Conservation (phyloP, 2,329 filamentous ascomycete genomes). For the Bertia moriformis region DNA sequence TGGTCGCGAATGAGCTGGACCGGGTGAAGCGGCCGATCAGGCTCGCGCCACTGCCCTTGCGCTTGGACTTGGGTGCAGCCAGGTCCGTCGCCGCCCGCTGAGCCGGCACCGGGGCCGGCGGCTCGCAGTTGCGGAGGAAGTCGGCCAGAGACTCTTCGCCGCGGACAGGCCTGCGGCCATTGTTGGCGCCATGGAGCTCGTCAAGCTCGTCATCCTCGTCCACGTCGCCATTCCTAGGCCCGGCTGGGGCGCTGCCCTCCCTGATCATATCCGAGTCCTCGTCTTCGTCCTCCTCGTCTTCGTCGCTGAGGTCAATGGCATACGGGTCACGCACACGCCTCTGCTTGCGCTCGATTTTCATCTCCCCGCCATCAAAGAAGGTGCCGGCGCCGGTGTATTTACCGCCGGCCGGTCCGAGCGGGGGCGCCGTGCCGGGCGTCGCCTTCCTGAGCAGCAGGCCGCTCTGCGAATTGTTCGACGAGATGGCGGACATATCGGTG, state of each 20-base stretch:
- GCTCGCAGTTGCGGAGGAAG: conserved; percentile 56
- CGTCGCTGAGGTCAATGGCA: conserved; percentile 57
- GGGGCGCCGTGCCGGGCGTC: conserved; percentile 10
- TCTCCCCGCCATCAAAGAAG: conserved; percentile 31
- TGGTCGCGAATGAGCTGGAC: conserved; percentile 8
- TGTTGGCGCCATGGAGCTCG: conserved; percentile 7
- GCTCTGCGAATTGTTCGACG: conserved; percentile 60
- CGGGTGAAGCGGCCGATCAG: conserved; percentile 43
- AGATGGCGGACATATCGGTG: conserved; percentile 41
- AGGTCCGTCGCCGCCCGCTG: too few relatives aligned
- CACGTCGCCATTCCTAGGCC: too few relatives aligned
- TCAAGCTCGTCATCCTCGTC: conserved; percentile 2
- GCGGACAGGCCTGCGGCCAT: conserved; percentile 15
- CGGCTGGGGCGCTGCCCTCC: too few relatives aligned
- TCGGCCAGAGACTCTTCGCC: conserved; percentile 59
- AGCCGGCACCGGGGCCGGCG: conserved; percentile 34
- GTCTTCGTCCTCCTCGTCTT: conserved; percentile 14
- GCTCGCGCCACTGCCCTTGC: conserved; percentile 48
- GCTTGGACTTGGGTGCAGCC: conserved; percentile 31
- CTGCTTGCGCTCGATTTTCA: conserved; percentile 63
- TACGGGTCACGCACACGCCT: conserved; percentile 77
- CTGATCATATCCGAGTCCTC: background rate
- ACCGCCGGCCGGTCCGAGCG: conserved; percentile 5
- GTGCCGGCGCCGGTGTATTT: too few relatives aligned
- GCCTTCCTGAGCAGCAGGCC: conserved; percentile 39